Evolutionary conservation across 768 basidiomycete species (phyloP).

Genomic region (Tulasnella sp.): DNA sequence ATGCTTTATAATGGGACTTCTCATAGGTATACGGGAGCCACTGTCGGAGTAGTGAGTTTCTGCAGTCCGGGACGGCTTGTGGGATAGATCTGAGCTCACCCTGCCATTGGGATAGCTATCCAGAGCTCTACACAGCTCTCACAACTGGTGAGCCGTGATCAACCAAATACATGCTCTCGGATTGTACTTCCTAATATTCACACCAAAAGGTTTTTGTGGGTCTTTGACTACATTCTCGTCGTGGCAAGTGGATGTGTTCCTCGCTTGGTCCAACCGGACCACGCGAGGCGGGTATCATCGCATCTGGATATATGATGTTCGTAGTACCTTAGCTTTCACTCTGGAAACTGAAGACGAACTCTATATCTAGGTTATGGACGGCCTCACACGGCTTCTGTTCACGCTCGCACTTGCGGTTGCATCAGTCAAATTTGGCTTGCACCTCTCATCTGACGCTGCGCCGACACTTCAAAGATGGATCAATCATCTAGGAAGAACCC

Average conservation of each 20-base stretch:
- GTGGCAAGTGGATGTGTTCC: conserved; percentile 85
- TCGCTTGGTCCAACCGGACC: conserved; percentile 64
- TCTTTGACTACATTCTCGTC: conserved; percentile 93
- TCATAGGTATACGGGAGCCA: conserved; percentile 55
- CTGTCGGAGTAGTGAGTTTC: conserved; percentile 68
- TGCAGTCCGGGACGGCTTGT: no score
- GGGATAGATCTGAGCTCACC: no score
- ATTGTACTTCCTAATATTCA: background rate
- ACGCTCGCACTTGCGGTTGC: conserved; percentile 68
- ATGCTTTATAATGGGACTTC: conserved; percentile 85
- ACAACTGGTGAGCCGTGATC: conserved; percentile 54
- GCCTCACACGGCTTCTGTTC: conserved; percentile 64
- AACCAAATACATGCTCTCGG: background rate
- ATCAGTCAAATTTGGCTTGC: conserved; percentile 64
- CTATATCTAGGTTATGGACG: conserved; percentile 63
- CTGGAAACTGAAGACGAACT: background rate
- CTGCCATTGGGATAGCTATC: conserved; percentile 46
- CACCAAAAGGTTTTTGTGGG: conserved; percentile 70
- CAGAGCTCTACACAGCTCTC: conserved; percentile 74
- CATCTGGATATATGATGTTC: conserved; percentile 59
- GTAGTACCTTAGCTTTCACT: conserved; percentile 24
- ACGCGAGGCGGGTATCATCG: conserved; percentile 36
- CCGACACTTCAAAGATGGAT: conserved; percentile 25
- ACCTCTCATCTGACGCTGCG: conserved; percentile 41
- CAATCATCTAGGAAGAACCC: conserved; percentile 24